A percentile compares a stretch with the other conserved stretches of the same genome.
These are phyloP conservation scores for Plicaturopsis crispa DNA, from an alignment of 768 basidiomycete genomes.

Conservation along the genomic window DNA sequence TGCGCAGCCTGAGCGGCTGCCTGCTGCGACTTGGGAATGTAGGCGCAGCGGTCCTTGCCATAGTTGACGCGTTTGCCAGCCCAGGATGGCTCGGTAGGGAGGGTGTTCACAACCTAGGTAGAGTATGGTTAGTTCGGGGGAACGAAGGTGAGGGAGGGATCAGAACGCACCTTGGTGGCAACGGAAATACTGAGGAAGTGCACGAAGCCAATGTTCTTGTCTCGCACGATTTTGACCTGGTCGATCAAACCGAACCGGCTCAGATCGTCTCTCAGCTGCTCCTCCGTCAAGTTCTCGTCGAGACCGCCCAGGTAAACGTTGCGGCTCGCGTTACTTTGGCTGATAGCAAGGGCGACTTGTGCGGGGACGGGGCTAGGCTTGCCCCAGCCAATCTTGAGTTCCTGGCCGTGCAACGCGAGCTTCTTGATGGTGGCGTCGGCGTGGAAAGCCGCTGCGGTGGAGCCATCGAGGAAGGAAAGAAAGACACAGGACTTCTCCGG, in stretches of 20 bases:
- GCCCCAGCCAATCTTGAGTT: conserved; percentile 98
- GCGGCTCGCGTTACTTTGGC: conserved; percentile 86
- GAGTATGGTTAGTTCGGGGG: conserved; percentile 3
- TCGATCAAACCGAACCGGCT: conserved; percentile 93
- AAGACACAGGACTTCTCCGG: conserved; percentile 98
- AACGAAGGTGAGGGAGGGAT: conserved; percentile 2
- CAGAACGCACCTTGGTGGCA: conserved; percentile 77
- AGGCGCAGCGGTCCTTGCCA: conserved; percentile 97
- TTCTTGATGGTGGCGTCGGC: conserved; percentile 96
- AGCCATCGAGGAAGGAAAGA: conserved; percentile 92
- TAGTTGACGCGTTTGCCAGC: conserved; percentile 96
- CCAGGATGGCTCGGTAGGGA: conserved; percentile 91
- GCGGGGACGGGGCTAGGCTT: conserved; percentile 87
- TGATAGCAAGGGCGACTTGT: conserved; percentile 81
- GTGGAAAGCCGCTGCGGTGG: conserved; percentile 93
- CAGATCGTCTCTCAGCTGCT: conserved; percentile 85
- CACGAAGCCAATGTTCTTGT: conserved; percentile 99
- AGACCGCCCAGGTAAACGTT: conserved; percentile 97
- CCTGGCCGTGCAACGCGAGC: conserved; percentile 85
- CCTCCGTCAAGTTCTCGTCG: conserved; percentile 86
- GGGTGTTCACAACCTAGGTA: conserved; percentile 79
- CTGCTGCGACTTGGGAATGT: conserved; percentile 93
- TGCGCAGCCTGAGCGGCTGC: conserved; percentile 83
- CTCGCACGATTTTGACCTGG: conserved; percentile 98
- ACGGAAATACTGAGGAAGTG: conserved; percentile 94